phyloP scores from a whole-genome alignment of 2,329 filamentous ascomycete genomes.

The Aspergillus sp. region DNA sequence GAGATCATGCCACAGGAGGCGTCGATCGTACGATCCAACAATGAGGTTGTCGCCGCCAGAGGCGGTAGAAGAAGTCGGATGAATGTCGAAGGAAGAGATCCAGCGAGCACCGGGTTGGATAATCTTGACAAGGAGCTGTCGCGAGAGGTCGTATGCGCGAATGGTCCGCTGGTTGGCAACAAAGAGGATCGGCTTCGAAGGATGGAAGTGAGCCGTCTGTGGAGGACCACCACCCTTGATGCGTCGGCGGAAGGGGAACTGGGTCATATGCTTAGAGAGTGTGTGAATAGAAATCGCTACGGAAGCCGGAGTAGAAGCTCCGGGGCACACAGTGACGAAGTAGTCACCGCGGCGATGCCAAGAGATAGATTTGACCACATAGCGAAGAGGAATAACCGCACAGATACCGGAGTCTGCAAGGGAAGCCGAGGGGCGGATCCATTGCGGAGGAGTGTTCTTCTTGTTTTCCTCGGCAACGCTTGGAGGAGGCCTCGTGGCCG shows the following conservation, averaged over 20 bases:
- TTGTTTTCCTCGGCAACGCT: slow-evolving; percentile 53
- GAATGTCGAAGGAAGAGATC: slow-evolving; percentile 93
- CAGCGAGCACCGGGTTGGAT: slow-evolving; percentile 89
- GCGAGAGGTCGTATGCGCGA: slow-evolving; percentile 88
- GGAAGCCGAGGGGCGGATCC: slow-evolving; percentile 73
- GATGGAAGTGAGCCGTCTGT: slow-evolving; percentile 92
- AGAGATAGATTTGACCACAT: slow-evolving; percentile 79
- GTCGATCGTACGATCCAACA: slow-evolving; percentile 90
- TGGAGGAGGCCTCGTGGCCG: slow-evolving; percentile 58
- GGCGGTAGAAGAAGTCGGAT: slow-evolving; percentile 85
- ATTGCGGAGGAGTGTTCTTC: slow-evolving; percentile 76
- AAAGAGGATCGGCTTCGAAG: slow-evolving; percentile 88
- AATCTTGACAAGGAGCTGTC: slow-evolving; percentile 88
- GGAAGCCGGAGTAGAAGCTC: slow-evolving; percentile 47
- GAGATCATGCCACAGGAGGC: slow-evolving; percentile 93
- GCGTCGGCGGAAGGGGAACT: slow-evolving; percentile 81
- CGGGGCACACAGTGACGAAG: slow-evolving; percentile 84
- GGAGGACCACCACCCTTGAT: slow-evolving; percentile 71
- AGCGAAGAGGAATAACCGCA: slow-evolving; percentile 75
- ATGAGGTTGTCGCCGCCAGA: slow-evolving; percentile 91
- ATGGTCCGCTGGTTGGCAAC: slow-evolving; percentile 93
- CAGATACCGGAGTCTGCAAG: slow-evolving; percentile 75
- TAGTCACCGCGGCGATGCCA: slow-evolving; percentile 97
- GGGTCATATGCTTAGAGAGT: slow-evolving; percentile 88
- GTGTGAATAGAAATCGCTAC: slow-evolving; percentile 89